Conservation (phyloP, 768 basidiomycete species). For the Tricholoma saponaceum region DNA sequence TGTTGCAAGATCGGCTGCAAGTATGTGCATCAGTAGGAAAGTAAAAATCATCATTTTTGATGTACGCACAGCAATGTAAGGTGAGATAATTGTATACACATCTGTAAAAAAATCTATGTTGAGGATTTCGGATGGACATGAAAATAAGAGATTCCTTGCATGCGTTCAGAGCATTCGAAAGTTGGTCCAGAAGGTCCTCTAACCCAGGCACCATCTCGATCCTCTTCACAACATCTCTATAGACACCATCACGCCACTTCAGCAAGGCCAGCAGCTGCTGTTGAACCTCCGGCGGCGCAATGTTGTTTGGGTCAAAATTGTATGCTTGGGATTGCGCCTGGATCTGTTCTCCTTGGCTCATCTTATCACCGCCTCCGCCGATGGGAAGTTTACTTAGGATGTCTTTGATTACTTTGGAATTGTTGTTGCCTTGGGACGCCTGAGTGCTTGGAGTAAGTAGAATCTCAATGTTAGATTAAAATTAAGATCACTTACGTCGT, state of each 20-base stretch:
- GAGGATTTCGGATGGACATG: neutral
- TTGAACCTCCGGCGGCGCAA: slow-evolving; percentile 64
- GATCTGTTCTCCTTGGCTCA: slow-evolving; percentile 53
- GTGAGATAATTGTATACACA: slow-evolving; percentile 64
- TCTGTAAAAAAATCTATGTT: slow-evolving; percentile 29
- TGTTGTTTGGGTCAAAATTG: slow-evolving; percentile 55
- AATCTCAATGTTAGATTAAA: neutral
- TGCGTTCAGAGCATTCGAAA: slow-evolving; percentile 63
- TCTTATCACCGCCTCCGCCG: slow-evolving; percentile 47
- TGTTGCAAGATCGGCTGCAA: slow-evolving; percentile 57
- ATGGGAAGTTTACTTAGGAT: slow-evolving; percentile 48
- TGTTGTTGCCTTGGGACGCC: slow-evolving; percentile 32
- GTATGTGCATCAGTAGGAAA: slow-evolving; percentile 4
- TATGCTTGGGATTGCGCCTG: slow-evolving; percentile 54
- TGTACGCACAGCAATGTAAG: slow-evolving; percentile 50
- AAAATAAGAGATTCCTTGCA: slow-evolving; percentile 34
- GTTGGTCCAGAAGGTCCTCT: slow-evolving; percentile 48
- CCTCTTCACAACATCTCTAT: slow-evolving; percentile 45
- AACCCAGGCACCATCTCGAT: slow-evolving; percentile 69
- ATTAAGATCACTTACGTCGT: slow-evolving; percentile 23
- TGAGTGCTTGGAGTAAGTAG: slow-evolving; percentile 5
- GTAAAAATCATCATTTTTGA: neutral
- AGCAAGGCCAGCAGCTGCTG: slow-evolving; percentile 50
- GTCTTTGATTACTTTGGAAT: slow-evolving; percentile 33
- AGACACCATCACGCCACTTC: slow-evolving; percentile 61